Evolutionary conservation across 2,329 filamentous ascomycete genomes (phyloP).

Genomic region (Aspergillus texensis): DNA sequence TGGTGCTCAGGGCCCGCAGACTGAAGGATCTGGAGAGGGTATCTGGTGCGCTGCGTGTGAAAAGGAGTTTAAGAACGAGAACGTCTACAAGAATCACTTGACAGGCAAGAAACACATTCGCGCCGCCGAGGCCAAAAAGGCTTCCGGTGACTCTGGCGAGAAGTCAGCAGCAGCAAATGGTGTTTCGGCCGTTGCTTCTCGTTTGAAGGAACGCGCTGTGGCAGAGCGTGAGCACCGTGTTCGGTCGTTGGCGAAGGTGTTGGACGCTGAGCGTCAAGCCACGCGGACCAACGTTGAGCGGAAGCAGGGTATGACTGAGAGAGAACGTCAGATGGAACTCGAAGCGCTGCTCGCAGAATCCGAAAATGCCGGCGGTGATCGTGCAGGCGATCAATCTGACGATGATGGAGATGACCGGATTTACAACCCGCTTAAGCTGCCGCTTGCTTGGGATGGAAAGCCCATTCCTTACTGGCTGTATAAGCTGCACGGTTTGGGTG

Average conservation of each 20-base stretch:
- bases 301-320: constrained; percentile 95
- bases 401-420: constrained; percentile 83
- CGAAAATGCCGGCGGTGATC: constrained; percentile 40
- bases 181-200: constrained; percentile 37
- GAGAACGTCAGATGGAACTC: constrained; percentile 90
- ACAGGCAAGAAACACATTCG: constrained; percentile 91
- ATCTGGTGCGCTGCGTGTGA: constrained; percentile 91
- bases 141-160: constrained; percentile 42
- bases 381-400: constrained; percentile 64
- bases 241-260: constrained; percentile 75
- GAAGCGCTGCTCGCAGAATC: constrained; percentile 76
- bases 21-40: constrained; percentile 65
- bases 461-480: constrained; percentile 99
- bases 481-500: constrained; percentile 90
- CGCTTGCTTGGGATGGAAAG: constrained; percentile 96
- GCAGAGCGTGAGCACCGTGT: constrained; percentile 87
- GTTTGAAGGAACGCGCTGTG: constrained; percentile 84
- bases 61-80: constrained; percentile 93
- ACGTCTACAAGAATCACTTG: constrained; percentile 88
- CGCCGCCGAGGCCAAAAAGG: constrained; percentile 68
- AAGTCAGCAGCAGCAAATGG: constrained; percentile 25
- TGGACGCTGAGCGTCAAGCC: constrained; percentile 85
- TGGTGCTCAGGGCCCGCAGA: constrained; percentile 47
- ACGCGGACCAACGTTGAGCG: constrained; percentile 94
- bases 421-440: constrained; percentile 95